These are phyloP conservation scores for Cryptococcus amylolentus DNA, from an alignment of 1,284 basidiomycete genomes.

Conservation along the genomic window DNA sequence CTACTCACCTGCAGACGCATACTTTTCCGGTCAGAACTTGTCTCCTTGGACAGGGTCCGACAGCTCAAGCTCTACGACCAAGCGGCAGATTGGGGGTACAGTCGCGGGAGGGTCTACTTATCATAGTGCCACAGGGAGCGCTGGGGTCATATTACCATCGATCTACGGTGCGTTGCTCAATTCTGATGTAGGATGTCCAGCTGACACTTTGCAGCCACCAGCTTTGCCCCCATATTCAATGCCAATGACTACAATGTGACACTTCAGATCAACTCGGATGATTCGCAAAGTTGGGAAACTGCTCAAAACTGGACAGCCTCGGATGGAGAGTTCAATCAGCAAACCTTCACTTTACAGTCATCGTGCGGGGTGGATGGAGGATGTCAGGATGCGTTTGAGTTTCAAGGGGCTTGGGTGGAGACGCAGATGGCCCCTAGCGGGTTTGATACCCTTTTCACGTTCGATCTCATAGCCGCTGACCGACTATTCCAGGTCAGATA, in stretches of 20 bases:
- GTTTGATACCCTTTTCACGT: slow-evolving; percentile 3
- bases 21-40: slow-evolving; percentile 12
- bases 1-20: slow-evolving; percentile 20
- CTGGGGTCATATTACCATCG: slow-evolving; percentile 18
- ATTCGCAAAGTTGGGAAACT: slow-evolving; percentile 7
- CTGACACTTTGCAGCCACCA: slow-evolving; percentile 10
- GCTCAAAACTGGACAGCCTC: slow-evolving; percentile 14
- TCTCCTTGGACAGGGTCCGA: slow-evolving; percentile 10
- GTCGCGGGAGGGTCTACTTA: slow-evolving; percentile 1
- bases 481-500: slow-evolving; percentile 1
- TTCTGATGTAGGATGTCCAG: background rate
- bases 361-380: slow-evolving; percentile 5
- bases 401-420: slow-evolving; percentile 14
- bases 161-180: slow-evolving; percentile 15
- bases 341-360: slow-evolving; percentile 14
- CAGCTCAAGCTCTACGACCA: background rate
- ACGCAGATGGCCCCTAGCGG: slow-evolving; percentile 11
- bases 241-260: slow-evolving; percentile 8
- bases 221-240: slow-evolving; percentile 22
- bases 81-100: background rate
- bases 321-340: slow-evolving; percentile 7
- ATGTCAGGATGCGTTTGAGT: slow-evolving; percentile 8
- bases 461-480: background rate
- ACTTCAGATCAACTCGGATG: slow-evolving; percentile 2
- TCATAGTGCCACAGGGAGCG: slow-evolving; percentile 14